Percentiles rank a stretch among this genome's conserved stretches.
phyloP scores from a whole-genome alignment of 2,329 filamentous ascomycete species.

The Metarhizium brunneum region DNA sequence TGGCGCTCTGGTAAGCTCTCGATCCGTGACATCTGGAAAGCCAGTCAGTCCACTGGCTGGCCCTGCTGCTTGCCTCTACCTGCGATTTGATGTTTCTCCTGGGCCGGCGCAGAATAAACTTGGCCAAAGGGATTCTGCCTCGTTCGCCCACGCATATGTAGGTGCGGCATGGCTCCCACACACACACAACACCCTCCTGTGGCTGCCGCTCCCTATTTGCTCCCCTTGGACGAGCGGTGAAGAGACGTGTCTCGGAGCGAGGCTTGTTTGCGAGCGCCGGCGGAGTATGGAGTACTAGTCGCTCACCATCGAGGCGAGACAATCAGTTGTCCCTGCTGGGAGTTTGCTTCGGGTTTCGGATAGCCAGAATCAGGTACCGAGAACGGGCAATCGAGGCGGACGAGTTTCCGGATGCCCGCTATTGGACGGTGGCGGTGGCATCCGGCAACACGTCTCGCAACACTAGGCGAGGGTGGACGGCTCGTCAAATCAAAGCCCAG shows the following conservation, averaged over 20 bases:
- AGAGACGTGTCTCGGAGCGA: neutral
- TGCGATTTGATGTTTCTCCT: neutral
- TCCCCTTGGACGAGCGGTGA: neutral
- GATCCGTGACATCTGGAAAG: too few species aligned
- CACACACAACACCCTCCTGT: neutral
- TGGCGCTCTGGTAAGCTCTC: too few species aligned
- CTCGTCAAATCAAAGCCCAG: neutral
- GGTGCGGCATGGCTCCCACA: neutral
- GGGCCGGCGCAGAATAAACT: neutral
- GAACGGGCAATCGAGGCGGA: neutral
- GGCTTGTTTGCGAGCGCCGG: too few species aligned
- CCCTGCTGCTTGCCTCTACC: neutral
- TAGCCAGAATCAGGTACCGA: neutral
- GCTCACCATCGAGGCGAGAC: neutral
- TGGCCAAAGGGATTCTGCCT: neutral
- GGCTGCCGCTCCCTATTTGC: neutral
- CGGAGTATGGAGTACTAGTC: too few species aligned
- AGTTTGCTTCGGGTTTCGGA: neutral
- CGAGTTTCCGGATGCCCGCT: neutral
- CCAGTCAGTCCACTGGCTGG: too few species aligned
- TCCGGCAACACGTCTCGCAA: too few species aligned
- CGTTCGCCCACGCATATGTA: neutral
- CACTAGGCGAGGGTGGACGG: neutral
- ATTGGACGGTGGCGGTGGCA: neutral
- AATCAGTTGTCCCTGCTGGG: neutral